phyloP scores from a whole-genome alignment of 2,329 filamentous ascomycete genomes.

The Stagonosporopsis tanaceti region DNA sequence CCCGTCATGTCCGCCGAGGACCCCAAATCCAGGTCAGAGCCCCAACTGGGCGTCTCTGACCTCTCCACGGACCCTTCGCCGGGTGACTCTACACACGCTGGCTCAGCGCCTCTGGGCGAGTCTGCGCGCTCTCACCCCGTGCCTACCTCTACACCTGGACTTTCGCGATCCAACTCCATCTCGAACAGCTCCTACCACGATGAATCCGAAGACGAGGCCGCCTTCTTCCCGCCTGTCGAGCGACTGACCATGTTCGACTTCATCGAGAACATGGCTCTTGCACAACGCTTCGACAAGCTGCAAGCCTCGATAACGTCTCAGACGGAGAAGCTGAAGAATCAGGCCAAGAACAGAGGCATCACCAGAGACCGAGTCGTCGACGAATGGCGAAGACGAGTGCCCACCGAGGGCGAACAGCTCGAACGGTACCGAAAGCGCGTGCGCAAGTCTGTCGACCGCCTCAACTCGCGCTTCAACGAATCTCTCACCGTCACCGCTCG shows the following conservation, averaged over 20 bases:
- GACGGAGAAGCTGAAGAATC: conserved; percentile 84
- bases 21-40: conserved; percentile 41
- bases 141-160: conserved; percentile 60
- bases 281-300: conserved; percentile 88
- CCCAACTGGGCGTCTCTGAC: conserved; percentile 39
- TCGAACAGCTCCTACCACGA: conserved; percentile 89
- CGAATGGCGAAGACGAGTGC: conserved; percentile 87
- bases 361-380: conserved; percentile 92
- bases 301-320: conserved; percentile 83
- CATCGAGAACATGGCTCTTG: conserved; percentile 88
- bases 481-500: conserved; percentile 85
- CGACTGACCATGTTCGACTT: conserved; percentile 91
- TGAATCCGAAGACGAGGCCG: conserved; percentile 77
- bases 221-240: conserved; percentile 80
- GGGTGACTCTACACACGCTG: conserved; percentile 38
- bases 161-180: conserved; percentile 82
- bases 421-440: conserved; percentile 89
- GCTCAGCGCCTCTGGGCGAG: conserved; percentile 48
- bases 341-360: conserved; percentile 77
- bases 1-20: conserved; percentile 41
- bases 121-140: conserved; percentile 55
- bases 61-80: conserved; percentile 34
- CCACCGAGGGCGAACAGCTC: conserved; percentile 88
- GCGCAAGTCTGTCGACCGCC: conserved; percentile 85
- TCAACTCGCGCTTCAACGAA: conserved; percentile 87